Conservation (phyloP, 371 early-diverging fungal species). For the Chytridium lagenaria region DNA sequence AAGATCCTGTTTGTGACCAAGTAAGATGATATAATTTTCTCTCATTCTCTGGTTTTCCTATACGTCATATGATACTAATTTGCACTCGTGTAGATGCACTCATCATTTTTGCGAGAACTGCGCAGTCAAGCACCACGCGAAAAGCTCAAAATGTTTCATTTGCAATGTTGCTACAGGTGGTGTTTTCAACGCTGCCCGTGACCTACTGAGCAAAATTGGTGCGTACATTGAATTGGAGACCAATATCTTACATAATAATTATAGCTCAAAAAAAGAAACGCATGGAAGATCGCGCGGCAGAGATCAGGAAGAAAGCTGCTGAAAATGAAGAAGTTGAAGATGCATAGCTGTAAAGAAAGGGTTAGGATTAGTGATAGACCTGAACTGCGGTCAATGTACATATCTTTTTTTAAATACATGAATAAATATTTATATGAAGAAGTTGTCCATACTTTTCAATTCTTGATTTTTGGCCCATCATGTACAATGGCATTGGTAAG, state of each 20-base stretch:
- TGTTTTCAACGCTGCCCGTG: slow-evolving; percentile 83
- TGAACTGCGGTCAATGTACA: too few species aligned
- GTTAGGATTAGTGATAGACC: too few species aligned
- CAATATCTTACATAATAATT: not conserved
- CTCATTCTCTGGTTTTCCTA: slow-evolving; percentile 16
- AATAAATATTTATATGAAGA: too few species aligned
- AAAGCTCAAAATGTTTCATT: slow-evolving; percentile 89
- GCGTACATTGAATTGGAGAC: not conserved
- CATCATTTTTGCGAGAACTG: slow-evolving; percentile 98
- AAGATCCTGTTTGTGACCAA: slow-evolving; percentile 86
- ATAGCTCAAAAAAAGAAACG: slow-evolving; percentile 21
- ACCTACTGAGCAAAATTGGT: slow-evolving; percentile 65
- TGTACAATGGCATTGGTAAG: slow-evolving; percentile 17
- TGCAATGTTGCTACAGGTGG: slow-evolving; percentile 88
- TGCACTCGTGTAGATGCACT: slow-evolving; percentile 63
- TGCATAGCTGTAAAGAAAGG: not conserved
- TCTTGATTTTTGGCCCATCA: too few species aligned
- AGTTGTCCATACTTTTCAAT: too few species aligned
- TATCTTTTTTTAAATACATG: too few species aligned
- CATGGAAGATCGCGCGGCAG: slow-evolving; percentile 43
- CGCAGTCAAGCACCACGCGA: slow-evolving; percentile 79
- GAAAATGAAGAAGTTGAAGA: slow-evolving; percentile 1
- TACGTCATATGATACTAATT: not conserved
- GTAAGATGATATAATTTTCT: slow-evolving; percentile 25
- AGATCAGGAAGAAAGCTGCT: slow-evolving; percentile 16